phyloP scores from a whole-genome alignment of 768 basidiomycete genomes.

The Leccinum imitatum region DNA sequence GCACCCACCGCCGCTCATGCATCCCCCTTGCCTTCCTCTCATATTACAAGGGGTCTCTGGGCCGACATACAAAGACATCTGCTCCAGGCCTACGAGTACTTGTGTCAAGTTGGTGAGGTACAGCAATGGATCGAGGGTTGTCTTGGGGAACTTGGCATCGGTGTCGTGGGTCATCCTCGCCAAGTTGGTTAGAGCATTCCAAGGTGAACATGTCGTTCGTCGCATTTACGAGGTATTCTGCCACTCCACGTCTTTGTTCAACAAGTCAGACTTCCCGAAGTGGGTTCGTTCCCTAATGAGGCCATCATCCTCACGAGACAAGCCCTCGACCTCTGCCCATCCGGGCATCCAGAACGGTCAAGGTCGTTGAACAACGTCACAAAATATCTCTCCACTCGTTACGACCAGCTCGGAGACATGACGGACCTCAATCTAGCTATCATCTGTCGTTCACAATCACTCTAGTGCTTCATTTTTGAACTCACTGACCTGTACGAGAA shows the following conservation, averaged over 20 bases:
- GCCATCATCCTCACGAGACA: too few species aligned
- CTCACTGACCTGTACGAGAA: conserved; percentile 97
- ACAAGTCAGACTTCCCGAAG: conserved; percentile 88
- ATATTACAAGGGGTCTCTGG: conserved; percentile 67
- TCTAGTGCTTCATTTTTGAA: conserved; percentile 93
- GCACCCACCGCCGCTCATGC: conserved; percentile 55
- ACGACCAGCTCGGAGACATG: too few species aligned
- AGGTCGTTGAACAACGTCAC: too few species aligned
- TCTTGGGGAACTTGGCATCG: conserved; percentile 85
- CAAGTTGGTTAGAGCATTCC: conserved; percentile 81
- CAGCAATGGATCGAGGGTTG: conserved; percentile 98
- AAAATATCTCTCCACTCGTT: too few species aligned
- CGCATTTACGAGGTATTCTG: conserved; percentile 83
- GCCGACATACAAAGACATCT: conserved; percentile 91
- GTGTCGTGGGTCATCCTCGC: conserved; percentile 94
- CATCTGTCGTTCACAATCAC: background rate
- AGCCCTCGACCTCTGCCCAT: too few species aligned
- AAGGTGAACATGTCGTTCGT: conserved; percentile 75
- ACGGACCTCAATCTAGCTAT: background rate
- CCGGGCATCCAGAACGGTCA: too few species aligned
- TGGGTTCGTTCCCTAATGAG: conserved; percentile 29
- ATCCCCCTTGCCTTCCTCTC: conserved; percentile 57
- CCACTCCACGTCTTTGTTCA: conserved; percentile 59
- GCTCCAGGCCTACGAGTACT: conserved; percentile 96
- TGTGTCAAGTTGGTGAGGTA: conserved; percentile 97